Evolutionary conservation across 768 basidiomycete genomes (phyloP), one percentile per base, ranked within the genome.

Genomic region (Stropharia rugosoannulata): DNA sequence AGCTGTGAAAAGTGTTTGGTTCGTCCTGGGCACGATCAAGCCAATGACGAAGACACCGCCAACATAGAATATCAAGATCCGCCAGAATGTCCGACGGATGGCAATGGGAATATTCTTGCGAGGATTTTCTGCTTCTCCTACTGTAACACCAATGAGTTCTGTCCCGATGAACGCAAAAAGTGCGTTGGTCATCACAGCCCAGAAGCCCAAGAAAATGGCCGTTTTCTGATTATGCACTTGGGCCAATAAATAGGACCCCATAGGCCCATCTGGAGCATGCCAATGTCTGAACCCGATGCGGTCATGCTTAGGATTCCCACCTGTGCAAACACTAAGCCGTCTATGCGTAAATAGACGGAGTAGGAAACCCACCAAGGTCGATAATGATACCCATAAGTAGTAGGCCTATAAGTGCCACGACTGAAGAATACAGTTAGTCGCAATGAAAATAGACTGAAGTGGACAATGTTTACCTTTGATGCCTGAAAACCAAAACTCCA

Each of bases 121-220:
- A 35, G 89, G 89, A 69, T 90, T 87, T 65, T 89, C 79, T 10
- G 84, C 85, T 63, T 80, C 78, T 62, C 78, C 78, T n/a, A 80
- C 78, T 37, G 78, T 79, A 4, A 78, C 83, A 64, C 89, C 89
- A 56, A 93, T 84, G 15, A 90, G 75, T 68, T 93, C 89, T 16
- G 89, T 93, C 29, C 88, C 86, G 55, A 85, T 82, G 66, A 81
- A 86, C 12, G 87, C 85, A 70, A 91, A 90, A 3, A 87, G 74
- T 22, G 85, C 88, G 58, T 86, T 90, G 45, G 82, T 85, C 43
- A 90, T 69, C 3, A 85, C 84, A 13, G 81, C 76, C 82, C 87
- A 90, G 66, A 91, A 87, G 10, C 85, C 87, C 18, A 85, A 74
- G 75, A 89, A 87, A 56, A 79, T 80, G 1, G 81, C 72, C 15